Evolutionary conservation across 2,329 filamentous ascomycete species (phyloP), one percentile per base, ranked within the genome.

Genomic region (Torrubiella hemipterigena): DNA sequence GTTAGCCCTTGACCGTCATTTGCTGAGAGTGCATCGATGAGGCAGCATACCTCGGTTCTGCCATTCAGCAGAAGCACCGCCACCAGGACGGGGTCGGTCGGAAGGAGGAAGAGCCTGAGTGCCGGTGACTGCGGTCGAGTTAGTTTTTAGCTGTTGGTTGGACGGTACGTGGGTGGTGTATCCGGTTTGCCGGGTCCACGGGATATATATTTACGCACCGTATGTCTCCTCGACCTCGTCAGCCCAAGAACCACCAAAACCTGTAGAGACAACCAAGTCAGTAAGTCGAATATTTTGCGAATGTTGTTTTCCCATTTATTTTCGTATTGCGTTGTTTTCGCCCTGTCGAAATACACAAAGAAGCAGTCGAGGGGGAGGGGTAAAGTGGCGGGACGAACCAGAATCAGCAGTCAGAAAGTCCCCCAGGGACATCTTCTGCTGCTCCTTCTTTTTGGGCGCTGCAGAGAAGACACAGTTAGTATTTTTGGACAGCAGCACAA

Each of bases 371-470:
- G 38, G 36, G 37, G 40, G 42, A 38, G 41, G 35, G 24, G 33
- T 27, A 26, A 18, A 30, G 15, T 14, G 15, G 21, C 17, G 30
- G 35, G 33, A 69, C 84, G 62, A 72, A 95, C 89, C 79, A 61
- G 85, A 73, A 61, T 95, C 85, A n/a, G n/a, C n/a, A 55, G 73
- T 72, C 69, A 98, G 74, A 74, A 98, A 98, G 64, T 85, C 83
- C 70, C 85, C 84, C 56, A 96, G 78, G 69, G 83, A 85, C 82
- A 98, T 89, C 73, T 93, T 98, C 77, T 93, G 81, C 61, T 76
- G 71, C 65, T 93, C 80, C 68, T 85, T 82, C 69, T 93, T 93
- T 60, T 87, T 83, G 46, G 87, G 89, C 73, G 82, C 87, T 93
- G 52, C 38, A 55, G 23, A 18, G 26, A 31, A 12, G 27, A 6